Base-by-base conservation (phyloP, 2,329 filamentous ascomycete species). In the Aspergillus tamarii region DNA sequence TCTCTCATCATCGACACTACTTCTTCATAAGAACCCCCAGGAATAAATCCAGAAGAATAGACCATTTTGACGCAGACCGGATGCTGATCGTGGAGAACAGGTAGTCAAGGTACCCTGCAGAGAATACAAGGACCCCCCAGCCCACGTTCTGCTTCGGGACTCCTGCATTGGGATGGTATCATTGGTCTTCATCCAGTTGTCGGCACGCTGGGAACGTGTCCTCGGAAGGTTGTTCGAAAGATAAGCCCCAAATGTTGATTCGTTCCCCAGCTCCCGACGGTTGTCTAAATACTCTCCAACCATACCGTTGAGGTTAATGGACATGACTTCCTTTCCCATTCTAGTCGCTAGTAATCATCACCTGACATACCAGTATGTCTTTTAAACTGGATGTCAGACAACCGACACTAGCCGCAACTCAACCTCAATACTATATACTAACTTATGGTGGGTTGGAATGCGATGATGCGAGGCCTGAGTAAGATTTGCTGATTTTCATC, bases 101-200 rank as follows among this genome's bases (percentile, higher is more conserved):
- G 26, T 12, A 55, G 21, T 55, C 32, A 26, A 55, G 32, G 41
- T 36, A 23, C n/a, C 32, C 26, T 16, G 52, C 52, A 21, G 52
- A 39, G 52, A 55, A 36, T 32, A 26, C 21, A 39, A 12, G 32
- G n/a, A 39, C 52, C 21, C 21, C 21, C 52, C 52, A 55, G 32
- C 52, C 52, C 52, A 39, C 32, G 52, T 55, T 55, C 52, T 55
- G 28, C 52, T 55, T 55, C 41, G 52, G 52, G 52, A 55, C 32
- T 26, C 52, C 11, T 55, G 52, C 52, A 39, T 55, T 55, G 32
- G 14, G 23, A 26, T 55, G 52, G 52, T n/a, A 55, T 55, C 52
- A 55, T 55, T 14, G 21, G 8, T 14, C 11, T 55, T 39, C 21
- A 55, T 55, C 34, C 52, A 55, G 52, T 39, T 55, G 52, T 39